Conservation (phyloP, 345 rosid genomes). For the Acer campestre region DNA sequence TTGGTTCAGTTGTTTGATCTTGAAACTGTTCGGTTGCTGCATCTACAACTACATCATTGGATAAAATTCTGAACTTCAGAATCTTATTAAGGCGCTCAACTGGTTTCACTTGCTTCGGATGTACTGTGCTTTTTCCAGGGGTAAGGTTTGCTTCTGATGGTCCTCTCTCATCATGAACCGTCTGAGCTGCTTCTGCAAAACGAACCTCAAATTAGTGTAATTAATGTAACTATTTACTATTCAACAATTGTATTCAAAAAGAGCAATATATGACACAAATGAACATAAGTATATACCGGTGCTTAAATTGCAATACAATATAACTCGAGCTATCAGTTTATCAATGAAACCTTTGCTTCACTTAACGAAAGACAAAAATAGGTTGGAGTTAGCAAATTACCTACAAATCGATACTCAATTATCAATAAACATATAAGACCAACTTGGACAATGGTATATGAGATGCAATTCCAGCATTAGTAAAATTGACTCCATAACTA, state of each 20-base stretch:
- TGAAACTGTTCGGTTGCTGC: slow-evolving; percentile 20
- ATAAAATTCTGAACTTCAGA: slow-evolving; percentile 51
- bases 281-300: background rate
- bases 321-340: background rate
- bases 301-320: background rate
- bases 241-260: background rate
- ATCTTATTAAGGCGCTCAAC: slow-evolving; percentile 56
- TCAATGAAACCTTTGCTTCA: background rate
- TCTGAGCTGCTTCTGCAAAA: slow-evolving; percentile 36
- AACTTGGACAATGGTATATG: background rate
- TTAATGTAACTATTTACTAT: background rate
- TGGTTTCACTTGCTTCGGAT: slow-evolving; percentile 54
- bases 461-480: no score
- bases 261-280: background rate
- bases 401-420: background rate
- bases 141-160: slow-evolving; percentile 51
- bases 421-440: background rate
- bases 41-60: slow-evolving; percentile 39
- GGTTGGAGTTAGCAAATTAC: background rate
- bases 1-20: slow-evolving; percentile 23
- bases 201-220: background rate
- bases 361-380: background rate
- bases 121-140: slow-evolving; percentile 37
- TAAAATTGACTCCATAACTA: no score
- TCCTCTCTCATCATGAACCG: slow-evolving; percentile 49